Evolutionary conservation across 2,329 filamentous ascomycete species (phyloP), one percentile per base, ranked within the genome.

Genomic region (Pyrenochaeta sp.): DNA sequence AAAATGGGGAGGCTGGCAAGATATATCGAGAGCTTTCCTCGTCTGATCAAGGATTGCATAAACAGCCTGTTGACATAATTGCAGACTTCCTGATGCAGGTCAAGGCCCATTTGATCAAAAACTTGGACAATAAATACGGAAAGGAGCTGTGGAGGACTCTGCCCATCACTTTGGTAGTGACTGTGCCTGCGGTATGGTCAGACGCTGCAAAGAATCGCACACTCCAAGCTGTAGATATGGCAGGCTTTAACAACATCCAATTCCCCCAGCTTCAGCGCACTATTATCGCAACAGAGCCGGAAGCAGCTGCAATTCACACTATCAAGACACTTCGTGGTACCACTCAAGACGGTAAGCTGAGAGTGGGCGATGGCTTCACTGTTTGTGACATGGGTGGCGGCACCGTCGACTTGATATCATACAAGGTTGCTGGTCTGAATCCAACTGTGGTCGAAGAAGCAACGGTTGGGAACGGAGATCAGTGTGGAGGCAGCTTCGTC

Each of bases 351-450:
- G 11, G 43, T 0, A 31, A 63, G 2, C 52, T 72, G 1, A 29
- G 20, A 0, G 14, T 63, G 0, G 57, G 49, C 4, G 64, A 72
- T 20, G 61, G 62, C 0, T 72, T 73, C 48, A 54, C 68, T 0
- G 35, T 73, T 0, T 73, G 68, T 20, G 71, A 73, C 12, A 67
- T 70, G 61, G 69, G 69, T 0, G 69, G 71, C 0, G 71, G 71
- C 0, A 72, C 66, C 0, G 65, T 69, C 0, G 70, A 73, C n/a
- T 20, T 71, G 11, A 66, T 71, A 9, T 61, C 71, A 0, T 73
- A 74, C 30, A 15, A 44, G 0, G 48, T 72, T 6, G 11, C 49
- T 0, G 29, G 37, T 0, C 18, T 64, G 2, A 4, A 64, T 0
- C 67, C 67, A 0, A 66, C 51, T 0, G 17, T 12, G 1, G 2